Conservation (phyloP, 2,329 filamentous ascomycete genomes). For the Fusarium oligoseptatum region DNA sequence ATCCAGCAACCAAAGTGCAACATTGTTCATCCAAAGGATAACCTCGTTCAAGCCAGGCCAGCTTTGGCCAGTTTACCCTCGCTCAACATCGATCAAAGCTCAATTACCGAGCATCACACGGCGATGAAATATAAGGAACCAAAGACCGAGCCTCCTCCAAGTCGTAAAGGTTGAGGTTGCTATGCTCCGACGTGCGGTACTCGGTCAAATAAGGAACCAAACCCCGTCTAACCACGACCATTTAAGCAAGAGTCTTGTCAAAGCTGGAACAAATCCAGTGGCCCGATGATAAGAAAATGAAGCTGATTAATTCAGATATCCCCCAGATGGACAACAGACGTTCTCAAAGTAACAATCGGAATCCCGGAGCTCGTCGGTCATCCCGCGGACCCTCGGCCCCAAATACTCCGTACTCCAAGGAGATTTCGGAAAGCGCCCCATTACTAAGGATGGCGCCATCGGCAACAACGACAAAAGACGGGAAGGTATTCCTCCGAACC, state of each 20-base stretch:
- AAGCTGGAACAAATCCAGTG: background rate
- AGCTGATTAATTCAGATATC: background rate
- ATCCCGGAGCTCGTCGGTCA: background rate
- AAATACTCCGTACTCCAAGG: background rate
- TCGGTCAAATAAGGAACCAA: background rate
- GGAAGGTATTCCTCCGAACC: background rate
- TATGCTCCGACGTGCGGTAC: background rate
- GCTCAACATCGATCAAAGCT: background rate
- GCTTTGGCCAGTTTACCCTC: background rate
- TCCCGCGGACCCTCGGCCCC: background rate
- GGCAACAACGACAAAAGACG: background rate
- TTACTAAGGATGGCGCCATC: constrained; percentile 14
- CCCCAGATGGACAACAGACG: background rate
- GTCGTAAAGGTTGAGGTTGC: background rate
- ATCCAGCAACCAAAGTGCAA: too few species aligned
- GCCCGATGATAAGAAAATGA: too few species aligned
- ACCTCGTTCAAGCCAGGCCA: too few species aligned
- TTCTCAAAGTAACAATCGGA: background rate
- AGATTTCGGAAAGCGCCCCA: background rate
- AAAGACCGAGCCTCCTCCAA: background rate
- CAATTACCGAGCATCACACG: background rate
- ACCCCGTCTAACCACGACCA: background rate
- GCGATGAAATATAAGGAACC: background rate
- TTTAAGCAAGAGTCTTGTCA: background rate
- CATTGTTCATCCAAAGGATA: too few species aligned